Base-by-base conservation (phyloP, 2,329 filamentous ascomycete species). In the Lecanosticta acicola region DNA sequence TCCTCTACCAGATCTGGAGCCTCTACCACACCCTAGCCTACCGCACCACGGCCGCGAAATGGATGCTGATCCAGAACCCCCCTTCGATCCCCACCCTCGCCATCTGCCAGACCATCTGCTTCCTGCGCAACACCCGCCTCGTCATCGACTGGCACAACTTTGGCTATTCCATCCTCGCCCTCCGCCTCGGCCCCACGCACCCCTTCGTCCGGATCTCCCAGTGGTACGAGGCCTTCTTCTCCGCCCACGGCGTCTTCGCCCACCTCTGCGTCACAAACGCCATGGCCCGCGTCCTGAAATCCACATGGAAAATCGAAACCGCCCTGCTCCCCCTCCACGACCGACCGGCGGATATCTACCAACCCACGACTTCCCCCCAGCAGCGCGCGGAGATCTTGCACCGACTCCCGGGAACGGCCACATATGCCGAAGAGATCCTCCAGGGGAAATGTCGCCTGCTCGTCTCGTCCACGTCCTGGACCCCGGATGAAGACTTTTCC, bases 131-230 rank as follows among this genome's bases (percentile, higher is more conserved):
- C 57, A 94, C 87, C 32, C 79, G 80, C 46, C 77, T 98, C 3
- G 76, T 97, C 50, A 85, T 97, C 45, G 93, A 98, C 71, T 98
- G 93, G 93, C 93, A 98, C 72, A 98, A 98, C 68, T 97, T 96
- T 67, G 93, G 91, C 57, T 95, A 91, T 75, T 91, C 88, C 7
- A 94, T 98, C 58, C 79, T 98, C 3, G 85, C 77, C 1, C 67
- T 84, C 39, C 83, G 82, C 51, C 70, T 85, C 1, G 79, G 80
- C 0, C 53, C 69, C 1, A 66, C 63, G 4, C 87, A 94, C 61
- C 84, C 84, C 0, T 77, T 96, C n/a, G 88, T 96, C 7, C 75
- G 70, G 20, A 63, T 94, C 7, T 86, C 91, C 18, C 81, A 81
- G 53, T 75, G 75, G 61, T 96, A 96, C 62, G 93, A 98, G 68